Conservation (phyloP, 2,329 filamentous ascomycete species). For the Fusarium sp. region DNA sequence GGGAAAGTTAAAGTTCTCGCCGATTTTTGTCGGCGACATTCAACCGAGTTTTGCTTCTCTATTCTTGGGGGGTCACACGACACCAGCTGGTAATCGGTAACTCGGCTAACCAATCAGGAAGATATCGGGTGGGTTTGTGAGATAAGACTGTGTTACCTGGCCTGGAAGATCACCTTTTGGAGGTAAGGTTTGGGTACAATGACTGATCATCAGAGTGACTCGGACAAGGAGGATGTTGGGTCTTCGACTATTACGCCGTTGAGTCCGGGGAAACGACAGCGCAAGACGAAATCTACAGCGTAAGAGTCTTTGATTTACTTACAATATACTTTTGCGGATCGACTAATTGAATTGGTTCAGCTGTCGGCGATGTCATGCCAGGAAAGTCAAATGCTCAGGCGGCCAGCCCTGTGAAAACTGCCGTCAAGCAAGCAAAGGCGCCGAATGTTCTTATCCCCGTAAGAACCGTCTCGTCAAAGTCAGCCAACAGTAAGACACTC, state of each 20-base stretch:
- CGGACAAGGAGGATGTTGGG: conserved; percentile 33
- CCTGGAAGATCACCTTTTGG: not conserved
- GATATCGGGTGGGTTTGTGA: not conserved
- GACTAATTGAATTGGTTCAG: conserved; percentile 14
- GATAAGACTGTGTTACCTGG: not conserved
- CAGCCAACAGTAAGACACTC: conserved; percentile 42
- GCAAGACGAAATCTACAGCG: conserved; percentile 43
- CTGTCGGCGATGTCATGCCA: conserved; percentile 47
- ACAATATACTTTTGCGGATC: not conserved
- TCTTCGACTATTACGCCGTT: conserved; percentile 14
- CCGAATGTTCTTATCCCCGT: conserved; percentile 47
- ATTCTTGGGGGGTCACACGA: conserved; percentile 21
- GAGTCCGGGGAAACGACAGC: conserved; percentile 25
- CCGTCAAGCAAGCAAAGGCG: conserved; percentile 42
- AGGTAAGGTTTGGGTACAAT: not conserved
- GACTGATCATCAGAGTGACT: conserved; percentile 6
- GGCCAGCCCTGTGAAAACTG: conserved; percentile 49
- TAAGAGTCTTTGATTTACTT: not conserved
- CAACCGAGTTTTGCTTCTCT: not conserved
- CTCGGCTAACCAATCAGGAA: conserved; percentile 22
- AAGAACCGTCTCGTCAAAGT: conserved; percentile 48
- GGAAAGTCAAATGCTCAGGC: conserved; percentile 50
- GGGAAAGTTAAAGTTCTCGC: conserved; percentile 9
- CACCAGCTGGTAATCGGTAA: not conserved
- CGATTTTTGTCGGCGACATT: conserved; percentile 10